These are phyloP conservation scores for Brettanomyces naardenensis DNA, from an alignment of 805 yeast genomes.

Conservation along the genomic window DNA sequence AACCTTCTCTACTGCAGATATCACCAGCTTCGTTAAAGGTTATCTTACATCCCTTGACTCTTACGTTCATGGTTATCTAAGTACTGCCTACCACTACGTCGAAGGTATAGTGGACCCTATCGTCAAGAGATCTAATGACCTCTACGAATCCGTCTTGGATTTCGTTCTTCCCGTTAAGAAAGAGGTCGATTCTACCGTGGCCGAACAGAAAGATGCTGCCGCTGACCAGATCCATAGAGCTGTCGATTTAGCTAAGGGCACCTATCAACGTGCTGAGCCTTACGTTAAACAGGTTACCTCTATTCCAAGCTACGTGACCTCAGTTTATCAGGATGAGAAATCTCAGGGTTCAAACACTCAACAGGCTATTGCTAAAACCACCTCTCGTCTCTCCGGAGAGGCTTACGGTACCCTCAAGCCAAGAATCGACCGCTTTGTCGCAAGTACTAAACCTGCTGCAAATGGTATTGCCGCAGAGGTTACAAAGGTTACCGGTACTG, in stretches of 20 bases:
- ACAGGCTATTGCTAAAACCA: conserved; percentile 29
- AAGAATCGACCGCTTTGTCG: conserved; percentile 17
- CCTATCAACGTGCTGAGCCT: conserved; percentile 22
- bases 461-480: background rate
- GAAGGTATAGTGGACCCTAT: conserved; percentile 17
- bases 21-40: background rate
- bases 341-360: conserved; percentile 22
- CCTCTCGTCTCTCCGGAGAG: conserved; percentile 29
- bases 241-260: conserved; percentile 16
- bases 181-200: conserved; percentile 7
- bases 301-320: conserved; percentile 25
- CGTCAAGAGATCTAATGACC: conserved; percentile 23
- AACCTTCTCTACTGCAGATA: conserved; percentile 14
- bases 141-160: conserved; percentile 20
- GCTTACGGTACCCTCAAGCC: conserved; percentile 27
- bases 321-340: conserved; percentile 23
- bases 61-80: conserved; percentile 4
- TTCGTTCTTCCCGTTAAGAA: conserved; percentile 20
- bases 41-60: background rate
- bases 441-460: conserved; percentile 6
- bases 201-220: conserved; percentile 4
- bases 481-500: too few relatives aligned
- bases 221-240: conserved; percentile 22
- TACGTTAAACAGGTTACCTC: conserved; percentile 20
- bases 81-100: conserved; percentile 6